Percentiles rank a stretch among this genome's conserved stretches.
Evolutionary conservation across 345 rosid genomes (phyloP).

Genomic region (Aurinia saxatilis): DNA sequence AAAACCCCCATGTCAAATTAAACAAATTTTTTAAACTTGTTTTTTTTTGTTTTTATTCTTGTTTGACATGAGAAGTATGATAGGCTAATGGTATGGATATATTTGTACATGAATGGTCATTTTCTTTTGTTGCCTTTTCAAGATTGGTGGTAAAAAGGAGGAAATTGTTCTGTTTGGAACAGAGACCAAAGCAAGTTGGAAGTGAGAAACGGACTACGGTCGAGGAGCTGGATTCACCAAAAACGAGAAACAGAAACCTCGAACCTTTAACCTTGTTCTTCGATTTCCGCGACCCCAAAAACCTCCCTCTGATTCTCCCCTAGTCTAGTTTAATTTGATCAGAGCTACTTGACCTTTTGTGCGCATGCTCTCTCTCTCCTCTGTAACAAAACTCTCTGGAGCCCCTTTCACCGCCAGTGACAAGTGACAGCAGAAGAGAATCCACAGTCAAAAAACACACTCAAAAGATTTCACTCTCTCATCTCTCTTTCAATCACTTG

Average conservation of each 20-base stretch:
- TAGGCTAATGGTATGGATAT: neutral
- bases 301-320: neutral
- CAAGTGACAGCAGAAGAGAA: constrained; percentile 25
- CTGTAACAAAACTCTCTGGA: constrained; percentile 32
- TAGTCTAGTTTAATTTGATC: no score
- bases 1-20: no score
- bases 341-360: constrained; percentile 24
- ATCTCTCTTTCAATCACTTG: constrained; percentile 22
- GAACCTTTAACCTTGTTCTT: constrained; percentile 14
- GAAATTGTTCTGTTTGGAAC: constrained; percentile 1
- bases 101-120: neutral
- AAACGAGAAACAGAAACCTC: constrained; percentile 29
- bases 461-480: neutral
- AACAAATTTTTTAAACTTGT: no score
- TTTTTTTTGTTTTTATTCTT: no score
- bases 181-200: constrained; percentile 18
- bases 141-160: neutral
- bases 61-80: neutral
- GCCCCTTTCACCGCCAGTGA: constrained; percentile 32
- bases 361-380: constrained; percentile 24
- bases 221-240: constrained; percentile 24
- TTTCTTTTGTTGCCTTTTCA: neutral
- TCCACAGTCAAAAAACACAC: constrained; percentile 10
- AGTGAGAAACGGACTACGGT: constrained; percentile 23
- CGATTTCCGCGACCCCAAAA: constrained; percentile 2